Base-by-base conservation (phyloP, 257 asterid species). In the Penstemon newberryi region DNA sequence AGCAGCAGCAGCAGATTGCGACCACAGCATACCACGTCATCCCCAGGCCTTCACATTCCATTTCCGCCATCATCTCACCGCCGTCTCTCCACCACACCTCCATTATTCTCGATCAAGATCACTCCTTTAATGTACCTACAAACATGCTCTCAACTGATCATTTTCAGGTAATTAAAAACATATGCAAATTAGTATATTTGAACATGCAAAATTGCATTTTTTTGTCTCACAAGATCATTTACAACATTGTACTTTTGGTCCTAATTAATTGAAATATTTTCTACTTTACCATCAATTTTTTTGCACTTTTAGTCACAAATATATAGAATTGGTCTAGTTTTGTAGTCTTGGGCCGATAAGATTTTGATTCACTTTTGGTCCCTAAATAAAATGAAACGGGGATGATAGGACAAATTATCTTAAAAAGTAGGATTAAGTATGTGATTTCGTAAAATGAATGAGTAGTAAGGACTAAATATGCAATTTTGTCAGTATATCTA, bases 11-110 rank as follows among this genome's bases (percentile, higher is more conserved):
- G 5, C 88, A 79, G 66, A 76, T 85, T 9, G 82, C 87, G 4
- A 61, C 94, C 0, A 49, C 90, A 4, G 87, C 98, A 3, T 90
- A 67, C 57, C 94, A 90, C 70, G 79, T 90, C 67, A 88, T 76
- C 33, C 1, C 33, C 83, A 68, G 87, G 73, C 96, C 99, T 18
- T 79, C 96, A 3, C 96, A 86, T 69, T 82, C 99, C 64, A 82
- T 93, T 44, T 88, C 99, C 19, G 73, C 96, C 72, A 91, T 89
- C 39, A 79, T 90, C 56, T 65, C 95, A 2, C 95, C 95, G 8
- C 86, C 96, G 8, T 73, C 80, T 5, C 89, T 82, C 45, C 96
- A 90, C 75, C 89, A 84, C 71, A 66, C 92, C 43, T 82, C 97
- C 58, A 81, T 85, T 19, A 63, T 78, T 54, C 85, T 94, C n/a